phyloP scores from a whole-genome alignment of 1,284 basidiomycete genomes.

The Irpex rosettiformis region DNA sequence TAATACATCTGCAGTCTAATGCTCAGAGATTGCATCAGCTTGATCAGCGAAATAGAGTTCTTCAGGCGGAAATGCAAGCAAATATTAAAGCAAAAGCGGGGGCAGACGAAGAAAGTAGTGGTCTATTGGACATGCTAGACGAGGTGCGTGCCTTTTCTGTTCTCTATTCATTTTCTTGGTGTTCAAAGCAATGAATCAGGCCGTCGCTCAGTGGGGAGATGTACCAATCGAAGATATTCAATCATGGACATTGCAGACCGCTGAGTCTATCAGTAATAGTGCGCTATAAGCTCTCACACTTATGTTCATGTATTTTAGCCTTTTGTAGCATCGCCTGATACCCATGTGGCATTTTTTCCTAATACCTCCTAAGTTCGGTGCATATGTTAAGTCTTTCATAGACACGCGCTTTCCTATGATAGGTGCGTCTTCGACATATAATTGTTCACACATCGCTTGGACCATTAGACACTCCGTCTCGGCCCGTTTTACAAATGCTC shows the following conservation, averaged over 20 bases:
- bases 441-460: too few species aligned
- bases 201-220: constrained; percentile 49
- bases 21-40: constrained; percentile 34
- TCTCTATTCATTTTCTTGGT: neutral
- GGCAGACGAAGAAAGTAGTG: constrained; percentile 41
- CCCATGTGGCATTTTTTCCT: neutral
- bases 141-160: constrained; percentile 41
- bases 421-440: too few species aligned
- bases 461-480: too few species aligned
- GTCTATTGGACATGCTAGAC: constrained; percentile 53
- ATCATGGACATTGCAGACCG: constrained; percentile 56
- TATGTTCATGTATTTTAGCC: neutral
- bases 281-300: neutral
- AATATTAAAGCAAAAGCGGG: constrained; percentile 43
- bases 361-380: too few species aligned
- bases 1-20: neutral
- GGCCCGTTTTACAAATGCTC: neutral
- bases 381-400: too few species aligned
- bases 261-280: constrained; percentile 35
- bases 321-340: neutral
- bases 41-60: constrained; percentile 47
- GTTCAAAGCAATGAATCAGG: constrained; percentile 32
- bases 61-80: constrained; percentile 46
- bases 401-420: too few species aligned
- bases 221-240: constrained; percentile 59